phyloP scores from a whole-genome alignment of 176 grass and related monocot species.

The Bonia amplexicaulis region DNA sequence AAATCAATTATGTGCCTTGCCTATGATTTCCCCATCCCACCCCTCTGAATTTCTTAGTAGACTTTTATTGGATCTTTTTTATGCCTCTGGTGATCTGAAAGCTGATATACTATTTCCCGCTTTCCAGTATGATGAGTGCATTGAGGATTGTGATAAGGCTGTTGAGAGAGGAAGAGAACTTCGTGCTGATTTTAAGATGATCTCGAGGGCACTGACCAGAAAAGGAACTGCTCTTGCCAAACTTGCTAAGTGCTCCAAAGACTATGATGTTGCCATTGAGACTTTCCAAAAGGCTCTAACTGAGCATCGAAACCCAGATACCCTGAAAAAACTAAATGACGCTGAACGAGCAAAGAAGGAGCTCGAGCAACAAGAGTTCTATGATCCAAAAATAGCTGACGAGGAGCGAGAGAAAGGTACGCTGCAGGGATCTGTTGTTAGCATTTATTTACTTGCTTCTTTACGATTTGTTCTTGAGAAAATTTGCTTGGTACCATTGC shows the following conservation, averaged over 20 bases:
- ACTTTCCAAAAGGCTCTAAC: conserved; percentile 94
- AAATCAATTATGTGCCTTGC: not conserved
- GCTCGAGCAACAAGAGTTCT: conserved; percentile 92
- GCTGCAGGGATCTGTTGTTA: not conserved
- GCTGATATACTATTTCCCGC: not conserved
- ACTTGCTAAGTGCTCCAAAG: conserved; percentile 77
- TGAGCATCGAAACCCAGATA: conserved; percentile 93
- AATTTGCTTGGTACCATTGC: not conserved
- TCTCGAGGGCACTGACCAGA: conserved; percentile 89
- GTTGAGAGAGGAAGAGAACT: conserved; percentile 97
- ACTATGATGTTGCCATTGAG: conserved; percentile 80
- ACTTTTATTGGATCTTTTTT: not conserved
- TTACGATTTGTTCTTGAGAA: not conserved
- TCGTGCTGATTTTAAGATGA: conserved; percentile 90
- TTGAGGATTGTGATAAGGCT: conserved; percentile 91
- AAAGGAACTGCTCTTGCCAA: conserved; percentile 90
- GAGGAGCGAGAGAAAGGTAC: conserved; percentile 98
- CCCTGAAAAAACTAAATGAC: conserved; percentile 84
- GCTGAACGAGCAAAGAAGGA: conserved; percentile 96
- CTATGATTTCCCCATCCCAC: not conserved
- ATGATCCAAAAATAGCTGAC: conserved; percentile 79
- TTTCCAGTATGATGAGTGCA: conserved; percentile 82
- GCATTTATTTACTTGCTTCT: conserved; percentile 14
- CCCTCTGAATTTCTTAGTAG: not conserved
- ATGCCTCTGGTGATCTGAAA: not conserved